phyloP scores from a whole-genome alignment of 768 basidiomycete genomes.

The Piloderma croceum region DNA sequence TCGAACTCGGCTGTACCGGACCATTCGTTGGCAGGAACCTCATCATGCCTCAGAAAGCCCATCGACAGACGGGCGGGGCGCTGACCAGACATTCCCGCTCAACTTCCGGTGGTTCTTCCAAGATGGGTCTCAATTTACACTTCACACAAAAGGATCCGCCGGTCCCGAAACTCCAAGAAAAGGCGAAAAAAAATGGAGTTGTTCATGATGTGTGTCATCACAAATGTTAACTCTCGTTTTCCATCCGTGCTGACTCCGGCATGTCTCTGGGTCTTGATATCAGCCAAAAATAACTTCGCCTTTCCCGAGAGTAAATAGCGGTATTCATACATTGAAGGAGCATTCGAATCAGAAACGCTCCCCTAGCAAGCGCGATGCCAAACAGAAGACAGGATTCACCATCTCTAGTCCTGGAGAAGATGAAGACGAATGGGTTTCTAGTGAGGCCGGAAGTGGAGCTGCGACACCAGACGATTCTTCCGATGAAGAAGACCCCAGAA shows the following conservation, averaged over 20 bases:
- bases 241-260: no score
- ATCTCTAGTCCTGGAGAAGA: slow-evolving; percentile 46
- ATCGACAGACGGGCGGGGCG: no score
- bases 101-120: slow-evolving; percentile 50
- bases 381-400: slow-evolving; percentile 51
- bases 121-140: slow-evolving; percentile 54
- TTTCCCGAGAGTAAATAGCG: slow-evolving; percentile 22
- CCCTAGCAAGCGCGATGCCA: slow-evolving; percentile 27
- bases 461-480: slow-evolving; percentile 59
- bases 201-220: slow-evolving; percentile 42
- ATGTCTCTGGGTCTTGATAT: no score
- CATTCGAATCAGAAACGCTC: slow-evolving; percentile 4
- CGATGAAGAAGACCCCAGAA: slow-evolving; percentile 22
- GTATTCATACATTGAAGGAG: slow-evolving; percentile 25
- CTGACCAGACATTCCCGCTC: slow-evolving; percentile 60
- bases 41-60: slow-evolving; percentile 12
- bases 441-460: slow-evolving; percentile 71
- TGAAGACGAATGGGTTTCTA: slow-evolving; percentile 71
- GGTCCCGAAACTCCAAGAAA: slow-evolving; percentile 42
- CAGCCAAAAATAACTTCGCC: slow-evolving; percentile 23
- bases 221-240: no score
- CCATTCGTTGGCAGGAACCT: no score
- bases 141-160: slow-evolving; percentile 60
- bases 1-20: no score
- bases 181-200: slow-evolving; percentile 42